phyloP scores from a whole-genome alignment of 1,284 basidiomycete species.

The Pseudozyma tsukubaensis region DNA sequence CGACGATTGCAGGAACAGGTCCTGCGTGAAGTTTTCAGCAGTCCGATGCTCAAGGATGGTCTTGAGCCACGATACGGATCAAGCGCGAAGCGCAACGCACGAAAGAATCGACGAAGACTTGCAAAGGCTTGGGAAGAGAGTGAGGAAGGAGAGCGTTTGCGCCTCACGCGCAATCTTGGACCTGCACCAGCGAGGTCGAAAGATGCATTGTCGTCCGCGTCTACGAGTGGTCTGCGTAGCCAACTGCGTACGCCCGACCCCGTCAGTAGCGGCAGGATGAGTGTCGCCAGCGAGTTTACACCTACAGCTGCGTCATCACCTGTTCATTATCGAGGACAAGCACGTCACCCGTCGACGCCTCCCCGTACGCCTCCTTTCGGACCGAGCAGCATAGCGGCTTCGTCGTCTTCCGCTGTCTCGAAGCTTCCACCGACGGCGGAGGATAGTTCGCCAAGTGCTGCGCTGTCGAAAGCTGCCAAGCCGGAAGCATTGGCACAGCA shows the following conservation, averaged over 20 bases:
- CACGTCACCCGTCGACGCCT: slow-evolving; percentile 43
- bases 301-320: slow-evolving; percentile 39
- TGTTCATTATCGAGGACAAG: slow-evolving; percentile 33
- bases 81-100: slow-evolving; percentile 47
- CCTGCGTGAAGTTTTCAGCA: slow-evolving; percentile 66
- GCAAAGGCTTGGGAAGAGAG: slow-evolving; percentile 64
- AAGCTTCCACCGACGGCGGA: slow-evolving; percentile 13
- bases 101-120: slow-evolving; percentile 53
- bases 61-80: slow-evolving; percentile 40
- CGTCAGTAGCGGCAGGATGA: slow-evolving; percentile 37
- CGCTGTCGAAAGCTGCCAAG: slow-evolving; percentile 16
- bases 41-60: slow-evolving; percentile 53
- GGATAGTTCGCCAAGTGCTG: slow-evolving; percentile 12
- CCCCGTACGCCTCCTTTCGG: slow-evolving; percentile 41
- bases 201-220: slow-evolving; percentile 8
- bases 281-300: slow-evolving; percentile 38
- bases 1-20: slow-evolving; percentile 66
- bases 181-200: slow-evolving; percentile 12
- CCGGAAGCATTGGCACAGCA: slow-evolving; percentile 21
- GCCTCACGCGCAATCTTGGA: slow-evolving; percentile 35
- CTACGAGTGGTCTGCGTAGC: slow-evolving; percentile 8
- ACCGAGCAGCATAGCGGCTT: slow-evolving; percentile 31
- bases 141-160: slow-evolving; percentile 53
- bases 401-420: slow-evolving; percentile 41
- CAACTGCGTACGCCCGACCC: slow-evolving; percentile 36